Evolutionary conservation across 139 green algal species (phyloP).

Genomic region (Asterochloris erici): DNA sequence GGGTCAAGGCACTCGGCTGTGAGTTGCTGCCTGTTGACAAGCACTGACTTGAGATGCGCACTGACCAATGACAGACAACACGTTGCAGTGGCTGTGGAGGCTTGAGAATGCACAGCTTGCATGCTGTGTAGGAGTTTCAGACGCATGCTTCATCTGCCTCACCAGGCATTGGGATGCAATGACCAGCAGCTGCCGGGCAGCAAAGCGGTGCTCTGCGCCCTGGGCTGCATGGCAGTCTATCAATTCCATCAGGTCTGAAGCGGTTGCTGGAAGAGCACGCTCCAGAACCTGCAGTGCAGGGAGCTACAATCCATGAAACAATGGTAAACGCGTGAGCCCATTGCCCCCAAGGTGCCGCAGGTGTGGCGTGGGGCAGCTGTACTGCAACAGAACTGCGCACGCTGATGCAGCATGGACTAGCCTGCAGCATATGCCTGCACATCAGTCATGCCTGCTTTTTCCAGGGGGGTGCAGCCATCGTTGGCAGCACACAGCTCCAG

Average conservation of each 20-base stretch:
- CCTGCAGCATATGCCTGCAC: neutral
- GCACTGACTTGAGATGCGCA: too few relatives aligned
- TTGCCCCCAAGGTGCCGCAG: neutral
- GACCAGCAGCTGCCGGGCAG: conserved; percentile 44
- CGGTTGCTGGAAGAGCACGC: conserved; percentile 33
- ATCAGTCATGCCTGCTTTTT: neutral
- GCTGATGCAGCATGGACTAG: too few relatives aligned
- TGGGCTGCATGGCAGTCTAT: conserved; percentile 28
- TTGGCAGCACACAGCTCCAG: neutral
- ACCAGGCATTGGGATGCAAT: conserved; percentile 35
- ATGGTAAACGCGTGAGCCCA: neutral
- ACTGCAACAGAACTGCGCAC: neutral
- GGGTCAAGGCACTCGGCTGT: too few relatives aligned
- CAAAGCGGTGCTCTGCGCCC: conserved; percentile 30
- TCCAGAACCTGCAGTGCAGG: conserved; percentile 43
- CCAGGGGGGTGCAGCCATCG: neutral
- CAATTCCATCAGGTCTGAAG: conserved; percentile 34
- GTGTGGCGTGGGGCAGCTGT: neutral
- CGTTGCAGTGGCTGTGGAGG: too few relatives aligned
- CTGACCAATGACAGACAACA: too few relatives aligned
- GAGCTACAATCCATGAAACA: neutral
- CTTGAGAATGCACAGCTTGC: too few relatives aligned
- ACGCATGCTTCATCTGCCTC: neutral
- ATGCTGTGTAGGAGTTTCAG: too few relatives aligned
- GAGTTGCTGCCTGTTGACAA: too few relatives aligned